A percentile compares a stretch with the other conserved stretches of the same genome.
These are phyloP conservation scores for Aspergillus homomorphus DNA, from an alignment of 495 filamentous ascomycete species.

Conservation along the genomic window DNA sequence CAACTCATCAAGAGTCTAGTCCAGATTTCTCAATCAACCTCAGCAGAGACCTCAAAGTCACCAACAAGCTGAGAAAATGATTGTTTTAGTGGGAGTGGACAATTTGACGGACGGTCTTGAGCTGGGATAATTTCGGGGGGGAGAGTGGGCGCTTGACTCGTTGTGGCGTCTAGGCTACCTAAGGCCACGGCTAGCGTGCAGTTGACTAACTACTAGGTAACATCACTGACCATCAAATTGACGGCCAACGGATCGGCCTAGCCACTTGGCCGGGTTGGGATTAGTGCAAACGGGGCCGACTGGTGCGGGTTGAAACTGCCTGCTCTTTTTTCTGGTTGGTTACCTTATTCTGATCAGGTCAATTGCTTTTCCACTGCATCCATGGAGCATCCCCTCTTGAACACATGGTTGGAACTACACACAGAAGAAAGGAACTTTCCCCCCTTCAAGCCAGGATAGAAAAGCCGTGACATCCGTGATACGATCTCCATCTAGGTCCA, in stretches of 20 bases:
- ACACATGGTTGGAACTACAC: neutral
- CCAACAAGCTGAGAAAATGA: conserved; percentile 1
- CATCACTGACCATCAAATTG: neutral
- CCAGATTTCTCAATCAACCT: neutral
- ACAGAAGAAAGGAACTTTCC: too few species aligned
- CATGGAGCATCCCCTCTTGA: neutral
- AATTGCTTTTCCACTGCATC: neutral
- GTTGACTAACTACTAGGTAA: neutral
- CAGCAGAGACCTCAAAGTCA: neutral
- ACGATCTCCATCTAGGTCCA: too few species aligned
- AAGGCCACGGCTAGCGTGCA: conserved; percentile 26
- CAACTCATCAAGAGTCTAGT: neutral
- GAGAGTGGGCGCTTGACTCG: conserved; percentile 12
- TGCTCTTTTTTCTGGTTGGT: neutral
- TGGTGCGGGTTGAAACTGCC: neutral
- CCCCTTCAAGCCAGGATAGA: too few species aligned
- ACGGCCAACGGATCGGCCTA: conserved; percentile 18
- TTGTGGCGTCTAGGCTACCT: conserved; percentile 30
- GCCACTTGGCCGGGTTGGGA: conserved; percentile 6
- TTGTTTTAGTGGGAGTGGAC: conserved; percentile 17
- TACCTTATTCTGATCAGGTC: neutral
- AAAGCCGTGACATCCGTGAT: too few species aligned
- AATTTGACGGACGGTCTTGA: conserved; percentile 10
- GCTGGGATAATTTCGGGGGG: conserved; percentile 12
- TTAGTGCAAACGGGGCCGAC: neutral